A percentile compares a stretch with the other conserved stretches of the same genome.
Evolutionary conservation across 352 stramenopile genomes (phyloP).

Genomic region (Aphanomyces astaci): DNA sequence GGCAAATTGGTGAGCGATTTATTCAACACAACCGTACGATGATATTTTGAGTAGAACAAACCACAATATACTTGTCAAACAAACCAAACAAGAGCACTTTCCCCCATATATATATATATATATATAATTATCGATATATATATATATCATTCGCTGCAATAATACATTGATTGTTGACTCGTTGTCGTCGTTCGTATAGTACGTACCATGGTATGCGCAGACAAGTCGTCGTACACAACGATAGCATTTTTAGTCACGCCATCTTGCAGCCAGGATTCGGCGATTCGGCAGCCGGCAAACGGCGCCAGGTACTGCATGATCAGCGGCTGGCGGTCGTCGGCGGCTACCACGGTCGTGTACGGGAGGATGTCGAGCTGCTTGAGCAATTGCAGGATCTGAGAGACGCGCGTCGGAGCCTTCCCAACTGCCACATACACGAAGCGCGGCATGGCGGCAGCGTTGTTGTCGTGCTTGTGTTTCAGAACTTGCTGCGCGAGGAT

Average conservation of each 20-base stretch:
- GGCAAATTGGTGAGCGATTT: too few species aligned
- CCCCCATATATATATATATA: too few species aligned
- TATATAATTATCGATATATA: background rate
- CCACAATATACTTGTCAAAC: too few species aligned
- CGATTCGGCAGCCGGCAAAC: constrained; percentile 67
- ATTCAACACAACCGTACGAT: too few species aligned
- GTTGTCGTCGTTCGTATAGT: too few species aligned
- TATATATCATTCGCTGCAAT: too few species aligned
- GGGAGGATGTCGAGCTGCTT: constrained; percentile 34
- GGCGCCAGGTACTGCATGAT: constrained; percentile 74
- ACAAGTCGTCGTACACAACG: constrained; percentile 74
- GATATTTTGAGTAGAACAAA: too few species aligned
- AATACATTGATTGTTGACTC: too few species aligned
- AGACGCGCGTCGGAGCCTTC: constrained; percentile 48
- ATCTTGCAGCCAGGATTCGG: constrained; percentile 58
- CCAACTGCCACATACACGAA: constrained; percentile 69
- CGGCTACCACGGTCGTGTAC: constrained; percentile 60
- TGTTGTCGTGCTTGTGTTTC: constrained; percentile 20
- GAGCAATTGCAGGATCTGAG: constrained; percentile 58
- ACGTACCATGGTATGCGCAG: constrained; percentile 54
- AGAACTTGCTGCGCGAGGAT: constrained; percentile 55
- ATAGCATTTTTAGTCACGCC: constrained; percentile 44
- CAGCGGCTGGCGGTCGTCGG: constrained; percentile 53
- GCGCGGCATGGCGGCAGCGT: constrained; percentile 35
- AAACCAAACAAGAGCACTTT: background rate